Evolutionary conservation across 2,329 filamentous ascomycete genomes (phyloP).

Genomic region (Fusarium sp.): DNA sequence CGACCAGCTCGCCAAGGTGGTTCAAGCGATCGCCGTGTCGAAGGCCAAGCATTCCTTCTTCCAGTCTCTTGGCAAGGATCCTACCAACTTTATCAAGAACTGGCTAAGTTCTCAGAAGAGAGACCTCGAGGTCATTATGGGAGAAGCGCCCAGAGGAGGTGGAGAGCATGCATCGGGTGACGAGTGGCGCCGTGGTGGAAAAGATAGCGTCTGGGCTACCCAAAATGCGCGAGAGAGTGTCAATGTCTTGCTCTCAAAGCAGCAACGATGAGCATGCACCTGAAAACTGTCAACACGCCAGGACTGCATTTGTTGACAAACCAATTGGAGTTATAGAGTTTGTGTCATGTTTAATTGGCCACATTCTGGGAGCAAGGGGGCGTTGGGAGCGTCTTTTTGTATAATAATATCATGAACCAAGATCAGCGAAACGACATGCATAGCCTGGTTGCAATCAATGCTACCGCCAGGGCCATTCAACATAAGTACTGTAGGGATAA

Average conservation of each 20-base stretch:
- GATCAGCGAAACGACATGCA: slow-evolving; percentile 17
- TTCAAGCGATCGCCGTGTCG: slow-evolving; percentile 84
- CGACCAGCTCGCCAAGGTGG: slow-evolving; percentile 82
- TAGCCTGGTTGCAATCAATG: slow-evolving; percentile 14
- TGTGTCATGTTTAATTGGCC: slow-evolving; percentile 33
- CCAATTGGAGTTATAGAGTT: slow-evolving; percentile 36
- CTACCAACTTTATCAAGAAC: slow-evolving; percentile 81
- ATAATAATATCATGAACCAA: slow-evolving; percentile 40
- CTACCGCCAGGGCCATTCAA: slow-evolving; percentile 4
- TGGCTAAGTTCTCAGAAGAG: slow-evolving; percentile 94
- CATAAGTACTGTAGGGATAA: slow-evolving; percentile 14
- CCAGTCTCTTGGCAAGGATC: slow-evolving; percentile 79
- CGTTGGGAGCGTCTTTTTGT: slow-evolving; percentile 42
- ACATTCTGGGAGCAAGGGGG: slow-evolving; percentile 32
- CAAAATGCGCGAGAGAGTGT: slow-evolving; percentile 70
- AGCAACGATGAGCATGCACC: slow-evolving; percentile 51
- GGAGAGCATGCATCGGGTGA: slow-evolving; percentile 65
- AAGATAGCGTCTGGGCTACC: slow-evolving; percentile 64
- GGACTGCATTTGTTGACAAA: neutral
- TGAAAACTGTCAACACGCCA: neutral
- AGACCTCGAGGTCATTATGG: slow-evolving; percentile 87
- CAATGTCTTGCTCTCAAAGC: slow-evolving; percentile 66
- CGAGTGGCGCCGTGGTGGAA: slow-evolving; percentile 74
- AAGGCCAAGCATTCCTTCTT: slow-evolving; percentile 94
- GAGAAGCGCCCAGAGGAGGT: slow-evolving; percentile 76